Base-by-base conservation (phyloP, 73 alveolate genomes). In the Blepharisma japonicum region DNA sequence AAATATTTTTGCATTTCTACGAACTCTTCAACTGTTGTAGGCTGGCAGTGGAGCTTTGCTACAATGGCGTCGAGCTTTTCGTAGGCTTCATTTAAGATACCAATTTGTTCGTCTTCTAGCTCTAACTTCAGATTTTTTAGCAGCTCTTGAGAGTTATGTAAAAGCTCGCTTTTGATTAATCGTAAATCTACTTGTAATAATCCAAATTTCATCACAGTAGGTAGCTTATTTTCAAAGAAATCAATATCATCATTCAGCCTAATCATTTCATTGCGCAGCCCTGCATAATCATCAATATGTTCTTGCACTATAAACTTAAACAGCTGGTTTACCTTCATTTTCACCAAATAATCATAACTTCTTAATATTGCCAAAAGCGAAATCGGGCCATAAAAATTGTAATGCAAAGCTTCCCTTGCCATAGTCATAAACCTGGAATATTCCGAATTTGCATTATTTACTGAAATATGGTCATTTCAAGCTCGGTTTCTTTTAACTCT, bases 11-110 rank as follows among this genome's bases (percentile, higher is more conserved):
- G 74, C 14, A 61, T 25, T 14, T 61, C 74, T 14, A 61, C 74
- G 47, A 61, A 61, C 46, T 61, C 74, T 61, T 61, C 74, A 61
- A 61, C 74, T 14, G 38, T 25, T 20, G 0, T 25, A 8, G 74
- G 74, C 14, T n/a, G 74, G 14, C 50, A 14, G 39, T 14, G 47
- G 47, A 61, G 74, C 5, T 61, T 61, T 5, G 14, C 23, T 20
- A 61, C 23, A 8, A 61, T 8, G 23, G 14, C 18, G 47, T 25
- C 23, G 5, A 61, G 23, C 49, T 61, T 61, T 8, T 25, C 14
- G 47, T 61, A 39, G 18, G 74, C 74, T 61, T 61, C 74, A 25
- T 61, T 39, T 20, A 61, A 39, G 23, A 61, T n/a, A 0, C 46
- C 23, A 39, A n/a, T 18, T 61, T 61, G 14, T 61, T 61, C 74